Conservation (phyloP, 306 rosid species). For the Lathyrus sativus region DNA sequence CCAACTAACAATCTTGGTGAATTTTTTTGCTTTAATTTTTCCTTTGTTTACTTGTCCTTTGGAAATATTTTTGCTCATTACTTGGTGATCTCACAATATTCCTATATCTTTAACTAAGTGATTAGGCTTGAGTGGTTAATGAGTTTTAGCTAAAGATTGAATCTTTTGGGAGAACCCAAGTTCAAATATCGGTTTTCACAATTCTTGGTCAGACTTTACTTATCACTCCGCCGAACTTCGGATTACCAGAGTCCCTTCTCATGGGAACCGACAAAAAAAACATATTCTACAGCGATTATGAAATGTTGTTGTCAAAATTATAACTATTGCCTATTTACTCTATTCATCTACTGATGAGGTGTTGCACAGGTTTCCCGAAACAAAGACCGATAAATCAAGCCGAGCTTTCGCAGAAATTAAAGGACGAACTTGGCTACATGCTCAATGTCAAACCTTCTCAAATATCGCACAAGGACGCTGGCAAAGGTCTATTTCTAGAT, state of each 20-base stretch:
- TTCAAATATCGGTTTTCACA: not conserved
- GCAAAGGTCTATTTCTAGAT: constrained; percentile 73
- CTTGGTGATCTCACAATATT: constrained; percentile 3
- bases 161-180: not conserved
- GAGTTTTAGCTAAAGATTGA: not conserved
- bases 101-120: constrained; percentile 6
- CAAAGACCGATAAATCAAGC: constrained; percentile 46
- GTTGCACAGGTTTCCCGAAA: constrained; percentile 62
- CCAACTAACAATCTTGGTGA: constrained; percentile 42
- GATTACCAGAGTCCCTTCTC: not conserved
- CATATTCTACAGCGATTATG: not conserved
- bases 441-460: constrained; percentile 72
- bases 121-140: not conserved
- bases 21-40: constrained; percentile 19
- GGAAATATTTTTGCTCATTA: not conserved
- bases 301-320: not conserved
- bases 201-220: not conserved
- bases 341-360: constrained; percentile 39
- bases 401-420: constrained; percentile 61
- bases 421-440: constrained; percentile 68
- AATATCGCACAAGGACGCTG: constrained; percentile 74
- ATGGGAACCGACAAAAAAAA: not conserved
- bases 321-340: not conserved
- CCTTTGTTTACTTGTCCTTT: not conserved
- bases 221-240: not conserved